Evolutionary conservation across 106 monocot genomes (phyloP).

Genomic region (Cymbidium sinense): DNA sequence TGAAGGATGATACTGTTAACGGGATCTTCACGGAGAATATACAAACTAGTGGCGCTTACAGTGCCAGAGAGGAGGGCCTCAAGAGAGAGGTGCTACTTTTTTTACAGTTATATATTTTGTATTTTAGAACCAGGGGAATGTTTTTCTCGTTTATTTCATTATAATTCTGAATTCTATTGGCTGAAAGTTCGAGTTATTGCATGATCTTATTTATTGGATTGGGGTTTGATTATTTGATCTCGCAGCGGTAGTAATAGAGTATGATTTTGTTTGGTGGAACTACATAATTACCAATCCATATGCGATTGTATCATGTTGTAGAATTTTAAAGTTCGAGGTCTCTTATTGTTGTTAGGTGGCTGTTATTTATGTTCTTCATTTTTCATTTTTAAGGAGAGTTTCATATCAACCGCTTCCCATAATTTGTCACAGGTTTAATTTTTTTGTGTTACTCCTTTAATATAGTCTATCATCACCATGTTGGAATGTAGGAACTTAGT

Average conservation of each 20-base stretch:
- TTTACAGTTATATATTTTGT: neutral
- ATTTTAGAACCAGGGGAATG: neutral
- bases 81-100: constrained; percentile 64
- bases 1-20: constrained; percentile 83
- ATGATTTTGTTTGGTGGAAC: neutral
- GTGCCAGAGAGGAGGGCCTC: constrained; percentile 89
- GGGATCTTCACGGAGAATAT: constrained; percentile 97
- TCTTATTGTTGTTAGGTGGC: neutral
- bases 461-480: neutral
- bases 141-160: neutral
- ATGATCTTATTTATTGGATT: neutral
- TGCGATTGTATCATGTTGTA: neutral
- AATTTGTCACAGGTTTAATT: neutral
- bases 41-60: constrained; percentile 92
- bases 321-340: neutral
- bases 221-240: neutral
- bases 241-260: neutral
- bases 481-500: neutral
- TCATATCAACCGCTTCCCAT: neutral
- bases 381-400: neutral
- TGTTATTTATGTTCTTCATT: neutral
- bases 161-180: neutral
- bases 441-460: no score
- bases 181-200: neutral
- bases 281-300: neutral